Conservation (phyloP, 2,329 filamentous ascomycete genomes). For the Curvularia sp. region DNA sequence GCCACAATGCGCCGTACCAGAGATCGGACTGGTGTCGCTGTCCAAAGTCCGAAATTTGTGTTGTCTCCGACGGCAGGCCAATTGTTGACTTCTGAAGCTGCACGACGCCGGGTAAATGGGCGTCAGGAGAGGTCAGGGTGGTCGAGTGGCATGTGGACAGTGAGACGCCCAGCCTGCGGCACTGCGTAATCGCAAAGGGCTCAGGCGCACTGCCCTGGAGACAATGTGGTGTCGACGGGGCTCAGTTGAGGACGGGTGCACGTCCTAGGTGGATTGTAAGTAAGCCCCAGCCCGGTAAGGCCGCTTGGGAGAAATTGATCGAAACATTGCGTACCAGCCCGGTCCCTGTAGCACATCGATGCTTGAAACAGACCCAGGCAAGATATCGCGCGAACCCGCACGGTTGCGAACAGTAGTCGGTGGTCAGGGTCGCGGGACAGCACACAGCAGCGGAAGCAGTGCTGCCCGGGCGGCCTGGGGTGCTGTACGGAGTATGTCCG, state of each 20-base stretch:
- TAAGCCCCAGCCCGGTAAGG: constrained; percentile 6
- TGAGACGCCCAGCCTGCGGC: constrained; percentile 18
- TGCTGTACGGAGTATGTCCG: background rate
- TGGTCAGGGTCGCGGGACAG: background rate
- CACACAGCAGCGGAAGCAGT: background rate
- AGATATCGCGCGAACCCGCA: background rate
- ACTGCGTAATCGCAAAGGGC: constrained; percentile 28
- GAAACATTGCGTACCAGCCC: constrained; percentile 12
- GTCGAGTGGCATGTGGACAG: constrained; percentile 2
- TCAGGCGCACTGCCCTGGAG: constrained; percentile 12
- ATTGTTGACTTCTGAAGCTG: constrained; percentile 9
- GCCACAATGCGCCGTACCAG: constrained; percentile 1
- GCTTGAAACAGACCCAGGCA: background rate
- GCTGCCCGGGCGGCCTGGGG: constrained; percentile 2
- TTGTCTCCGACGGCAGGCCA: background rate
- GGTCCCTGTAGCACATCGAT: constrained; percentile 10
- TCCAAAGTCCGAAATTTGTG: constrained; percentile 1
- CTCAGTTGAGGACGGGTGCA: constrained; percentile 3
- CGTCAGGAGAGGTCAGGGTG: constrained; percentile 10
- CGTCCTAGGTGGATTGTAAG: constrained; percentile 4
- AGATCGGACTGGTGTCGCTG: constrained; percentile 8
- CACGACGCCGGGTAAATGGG: constrained; percentile 2
- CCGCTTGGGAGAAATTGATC: constrained; percentile 12
- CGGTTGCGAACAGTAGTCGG: background rate
- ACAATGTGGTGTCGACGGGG: background rate